Evolutionary conservation across 2,329 filamentous ascomycete genomes (phyloP), one percentile per base, ranked within the genome.

Genomic region (Cladorrhinum sp.): DNA sequence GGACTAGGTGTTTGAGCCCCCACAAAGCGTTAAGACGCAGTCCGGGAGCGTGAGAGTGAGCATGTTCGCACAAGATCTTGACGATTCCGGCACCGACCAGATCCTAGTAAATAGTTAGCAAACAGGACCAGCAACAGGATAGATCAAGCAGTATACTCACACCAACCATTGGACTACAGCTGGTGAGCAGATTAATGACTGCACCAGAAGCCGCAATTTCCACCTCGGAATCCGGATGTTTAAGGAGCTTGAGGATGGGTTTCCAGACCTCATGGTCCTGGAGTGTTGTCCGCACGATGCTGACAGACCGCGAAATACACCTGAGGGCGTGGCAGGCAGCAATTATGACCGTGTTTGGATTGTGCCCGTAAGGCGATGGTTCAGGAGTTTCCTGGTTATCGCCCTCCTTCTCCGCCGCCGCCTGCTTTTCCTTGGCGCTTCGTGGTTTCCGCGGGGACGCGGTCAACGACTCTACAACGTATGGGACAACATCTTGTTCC

Each of bases 1-100:
- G 83, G 2, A 96, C 88, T 55, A 97, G 82, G 74, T 98, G 92
- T 72, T 98, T 98, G 61, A 99, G 78, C 5, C 92, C 92, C 94
- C 95, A 99, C 1, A 99, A 76, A 21, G 93, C 92, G 68, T 95
- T 92, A 24, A 96, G 81, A 23, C 92, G 86, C 57, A 98, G 79
- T 52, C 87, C 85, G n/a, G 89, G 84, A 69, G 94, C 90, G 52
- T 84, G 82, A 0, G 91, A 95, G 72, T 90, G 90, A 1, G 93
- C 92, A 72, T 96, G 91, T 67, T 90, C 85, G 70, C 92, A 96
- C 1, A 98, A 79, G 0, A 89, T 84, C 63, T 86, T 86, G 66
- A 96, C 81, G 1, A 95, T 85, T 6, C 91, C 91, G 4, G 84
- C 84, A 54, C 90, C 86, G 6, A 90, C 82, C 33, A 97, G 86